Evolutionary conservation across 2,329 filamentous ascomycete genomes (phyloP).

Genomic region (Arthrobotrys megalospora): DNA sequence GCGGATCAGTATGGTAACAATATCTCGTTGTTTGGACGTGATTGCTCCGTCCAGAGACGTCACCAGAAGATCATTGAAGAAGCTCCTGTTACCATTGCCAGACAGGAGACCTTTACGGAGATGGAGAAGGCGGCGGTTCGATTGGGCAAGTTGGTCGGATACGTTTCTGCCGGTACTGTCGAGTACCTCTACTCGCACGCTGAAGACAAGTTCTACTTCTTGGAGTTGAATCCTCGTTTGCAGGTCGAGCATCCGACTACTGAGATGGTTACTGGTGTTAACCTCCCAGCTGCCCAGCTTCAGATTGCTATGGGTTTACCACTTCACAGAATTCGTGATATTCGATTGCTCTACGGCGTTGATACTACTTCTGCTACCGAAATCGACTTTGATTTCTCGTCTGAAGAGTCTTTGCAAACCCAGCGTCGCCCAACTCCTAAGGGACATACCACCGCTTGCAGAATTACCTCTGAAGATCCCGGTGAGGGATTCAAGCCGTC

Average conservation of each 20-base stretch:
- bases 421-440: conserved; percentile 93
- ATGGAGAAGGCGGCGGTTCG: conserved; percentile 98
- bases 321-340: conserved; percentile 94
- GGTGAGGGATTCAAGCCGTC: conserved; percentile 99
- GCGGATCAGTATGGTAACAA: conserved; percentile 99
- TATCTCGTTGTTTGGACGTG: conserved; percentile 97
- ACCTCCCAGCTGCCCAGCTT: conserved; percentile 95
- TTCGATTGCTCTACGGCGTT: conserved; percentile 93
- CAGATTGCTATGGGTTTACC: conserved; percentile 99
- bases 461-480: conserved; percentile 98
- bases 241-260: conserved; percentile 99
- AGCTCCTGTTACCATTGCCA: conserved; percentile 96
- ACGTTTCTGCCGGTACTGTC: conserved; percentile 98
- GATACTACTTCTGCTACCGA: conserved; percentile 88
- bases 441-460: conserved; percentile 97
- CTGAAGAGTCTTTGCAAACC: conserved; percentile 82
- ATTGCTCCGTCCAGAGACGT: conserved; percentile 97
- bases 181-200: conserved; percentile 98
- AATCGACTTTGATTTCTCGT: conserved; percentile 97
- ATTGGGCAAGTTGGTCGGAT: conserved; percentile 92
- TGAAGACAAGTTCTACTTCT: conserved; percentile 99
- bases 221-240: conserved; percentile 97
- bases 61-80: conserved; percentile 99
- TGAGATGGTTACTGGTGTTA: conserved; percentile 99
- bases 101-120: conserved; percentile 86